Conservation (phyloP, 1,284 basidiomycete genomes). For the Kalmanozyma brasiliensis region DNA sequence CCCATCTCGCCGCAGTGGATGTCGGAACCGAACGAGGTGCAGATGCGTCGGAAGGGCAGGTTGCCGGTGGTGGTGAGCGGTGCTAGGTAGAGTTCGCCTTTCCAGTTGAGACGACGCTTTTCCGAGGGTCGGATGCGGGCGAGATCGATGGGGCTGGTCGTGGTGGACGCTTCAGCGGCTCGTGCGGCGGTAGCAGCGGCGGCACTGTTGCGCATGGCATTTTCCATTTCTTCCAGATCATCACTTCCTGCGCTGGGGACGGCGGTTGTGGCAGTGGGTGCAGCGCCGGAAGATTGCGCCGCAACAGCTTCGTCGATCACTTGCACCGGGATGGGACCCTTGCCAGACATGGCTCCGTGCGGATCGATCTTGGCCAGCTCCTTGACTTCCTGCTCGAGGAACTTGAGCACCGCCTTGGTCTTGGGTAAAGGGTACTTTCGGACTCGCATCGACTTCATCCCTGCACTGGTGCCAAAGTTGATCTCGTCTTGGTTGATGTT, state of each 20-base stretch:
- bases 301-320: slow-evolving; percentile 21
- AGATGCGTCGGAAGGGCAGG: slow-evolving; percentile 90
- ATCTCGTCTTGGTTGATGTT: slow-evolving; percentile 76
- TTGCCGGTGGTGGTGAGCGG: slow-evolving; percentile 96
- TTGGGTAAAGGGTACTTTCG: slow-evolving; percentile 53
- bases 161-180: slow-evolving; percentile 18
- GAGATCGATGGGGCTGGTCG: slow-evolving; percentile 49
- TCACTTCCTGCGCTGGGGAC: slow-evolving; percentile 16
- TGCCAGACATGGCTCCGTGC: slow-evolving; percentile 28
- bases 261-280: slow-evolving; percentile 75
- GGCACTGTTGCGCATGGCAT: slow-evolving; percentile 39
- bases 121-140: slow-evolving; percentile 79
- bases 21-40: slow-evolving; percentile 85
- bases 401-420: slow-evolving; percentile 49
- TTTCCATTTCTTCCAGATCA: slow-evolving; percentile 56
- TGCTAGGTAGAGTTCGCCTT: slow-evolving; percentile 86
- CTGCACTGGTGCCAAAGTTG: slow-evolving; percentile 74
- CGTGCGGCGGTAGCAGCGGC: slow-evolving; percentile 12
- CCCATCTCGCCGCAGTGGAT: slow-evolving; percentile 94
- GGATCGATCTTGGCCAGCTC: slow-evolving; percentile 27
- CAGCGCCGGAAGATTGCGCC: slow-evolving; percentile 60
- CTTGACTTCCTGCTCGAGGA: slow-evolving; percentile 47
- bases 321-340: slow-evolving; percentile 23
- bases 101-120: slow-evolving; percentile 88
- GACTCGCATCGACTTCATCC: slow-evolving; percentile 38